Evolutionary conservation across 768 basidiomycete genomes (phyloP).

Genomic region (Trametes coccinea): DNA sequence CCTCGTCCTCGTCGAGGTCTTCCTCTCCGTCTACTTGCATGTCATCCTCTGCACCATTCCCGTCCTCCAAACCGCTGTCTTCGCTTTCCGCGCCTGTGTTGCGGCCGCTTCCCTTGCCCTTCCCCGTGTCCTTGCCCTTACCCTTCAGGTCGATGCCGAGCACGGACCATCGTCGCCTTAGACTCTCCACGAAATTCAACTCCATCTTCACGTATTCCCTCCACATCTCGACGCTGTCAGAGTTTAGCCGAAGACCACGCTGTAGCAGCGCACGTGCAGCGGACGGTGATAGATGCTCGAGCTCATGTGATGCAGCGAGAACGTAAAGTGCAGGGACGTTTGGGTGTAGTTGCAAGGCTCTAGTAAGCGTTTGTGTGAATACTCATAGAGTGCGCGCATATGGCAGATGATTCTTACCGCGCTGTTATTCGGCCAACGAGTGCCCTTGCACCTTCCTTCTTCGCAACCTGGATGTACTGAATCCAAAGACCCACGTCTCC

Average conservation of each 20-base stretch:
- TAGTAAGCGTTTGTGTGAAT: conserved; percentile 31
- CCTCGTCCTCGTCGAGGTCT: conserved; percentile 48
- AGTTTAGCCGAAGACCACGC: conserved; percentile 79
- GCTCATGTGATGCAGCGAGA: conserved; percentile 80
- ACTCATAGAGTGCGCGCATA: background rate
- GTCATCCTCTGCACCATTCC: conserved; percentile 8
- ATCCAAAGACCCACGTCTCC: conserved; percentile 85
- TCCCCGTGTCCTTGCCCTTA: conserved; percentile 19
- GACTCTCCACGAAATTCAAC: conserved; percentile 77
- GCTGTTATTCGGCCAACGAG: conserved; percentile 83
- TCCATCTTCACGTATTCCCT: conserved; percentile 91
- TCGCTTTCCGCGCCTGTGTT: conserved; percentile 25
- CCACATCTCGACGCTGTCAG: conserved; percentile 78
- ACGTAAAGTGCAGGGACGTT: conserved; percentile 77
- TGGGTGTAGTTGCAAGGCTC: conserved; percentile 88
- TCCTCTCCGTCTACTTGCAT: conserved; percentile 32
- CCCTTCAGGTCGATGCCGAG: conserved; percentile 56
- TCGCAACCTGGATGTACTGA: conserved; percentile 84
- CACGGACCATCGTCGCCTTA: conserved; percentile 77
- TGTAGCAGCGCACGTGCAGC: conserved; percentile 82
- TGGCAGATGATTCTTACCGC: conserved; percentile 47
- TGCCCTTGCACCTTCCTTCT: conserved; percentile 74
- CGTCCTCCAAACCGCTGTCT: background rate
- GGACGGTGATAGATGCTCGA: conserved; percentile 70
- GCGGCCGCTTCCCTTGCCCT: conserved; percentile 35